These are phyloP conservation scores for Lipomyces chichibuensis DNA, from an alignment of 805 yeast species.

Conservation along the genomic window DNA sequence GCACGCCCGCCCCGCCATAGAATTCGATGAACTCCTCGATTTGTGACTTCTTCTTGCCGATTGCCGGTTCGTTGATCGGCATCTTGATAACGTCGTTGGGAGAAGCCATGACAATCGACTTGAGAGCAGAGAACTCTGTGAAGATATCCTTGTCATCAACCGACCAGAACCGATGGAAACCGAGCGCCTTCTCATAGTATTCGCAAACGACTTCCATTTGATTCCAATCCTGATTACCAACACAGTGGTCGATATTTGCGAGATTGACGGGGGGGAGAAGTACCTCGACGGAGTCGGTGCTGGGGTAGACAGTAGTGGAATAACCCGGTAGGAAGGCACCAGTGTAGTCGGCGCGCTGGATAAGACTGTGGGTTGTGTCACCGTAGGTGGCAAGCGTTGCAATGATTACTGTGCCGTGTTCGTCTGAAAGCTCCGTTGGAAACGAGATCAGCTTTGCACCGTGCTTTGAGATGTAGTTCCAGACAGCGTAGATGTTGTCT, in stretches of 20 bases:
- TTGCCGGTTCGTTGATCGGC: conserved; percentile 85
- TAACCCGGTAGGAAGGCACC: conserved; percentile 60
- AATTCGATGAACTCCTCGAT: conserved; percentile 79
- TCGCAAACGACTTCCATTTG: conserved; percentile 60
- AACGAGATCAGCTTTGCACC: conserved; percentile 54
- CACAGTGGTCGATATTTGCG: conserved; percentile 69
- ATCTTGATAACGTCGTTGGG: conserved; percentile 65
- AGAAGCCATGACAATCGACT: conserved; percentile 76
- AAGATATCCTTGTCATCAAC: conserved; percentile 74
- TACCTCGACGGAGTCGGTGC: conserved; percentile 31
- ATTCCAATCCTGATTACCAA: conserved; percentile 77
- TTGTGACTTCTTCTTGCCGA: conserved; percentile 66
- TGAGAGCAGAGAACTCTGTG: conserved; percentile 68
- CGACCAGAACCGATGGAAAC: conserved; percentile 81
- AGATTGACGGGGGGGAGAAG: conserved; percentile 48
- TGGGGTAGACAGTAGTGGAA: conserved; percentile 19
- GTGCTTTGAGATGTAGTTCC: conserved; percentile 51
- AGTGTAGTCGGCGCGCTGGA: conserved; percentile 49
- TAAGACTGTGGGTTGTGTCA: conserved; percentile 69
- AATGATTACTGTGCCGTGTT: conserved; percentile 53
- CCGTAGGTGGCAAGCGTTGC: conserved; percentile 61
- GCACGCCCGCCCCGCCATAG: conserved; percentile 79
- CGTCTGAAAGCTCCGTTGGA: conserved; percentile 47
- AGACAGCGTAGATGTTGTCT: conserved; percentile 52
- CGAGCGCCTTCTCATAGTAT: conserved; percentile 59